phyloP scores from a whole-genome alignment of 1,139 yeast genomes.

The Yamadazyma songkhlaensis region DNA sequence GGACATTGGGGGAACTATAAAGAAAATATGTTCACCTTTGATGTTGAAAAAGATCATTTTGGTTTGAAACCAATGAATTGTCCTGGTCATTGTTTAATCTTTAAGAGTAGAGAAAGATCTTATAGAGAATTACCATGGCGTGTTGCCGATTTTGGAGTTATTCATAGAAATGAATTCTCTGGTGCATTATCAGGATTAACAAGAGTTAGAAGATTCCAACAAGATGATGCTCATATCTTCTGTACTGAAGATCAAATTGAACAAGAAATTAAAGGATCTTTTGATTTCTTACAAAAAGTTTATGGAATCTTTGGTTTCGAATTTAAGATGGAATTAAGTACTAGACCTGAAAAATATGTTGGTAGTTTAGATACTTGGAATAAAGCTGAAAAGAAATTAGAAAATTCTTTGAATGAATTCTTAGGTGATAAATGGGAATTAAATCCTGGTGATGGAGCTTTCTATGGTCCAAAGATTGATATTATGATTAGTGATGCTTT shows the following conservation, averaged over 20 bases:
- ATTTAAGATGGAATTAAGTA: conserved; percentile 85
- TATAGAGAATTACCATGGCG: conserved; percentile 95
- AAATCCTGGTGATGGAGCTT: conserved; percentile 97
- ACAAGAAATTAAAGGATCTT: conserved; percentile 72
- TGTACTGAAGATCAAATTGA: conserved; percentile 88
- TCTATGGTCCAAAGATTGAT: conserved; percentile 98
- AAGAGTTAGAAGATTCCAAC: conserved; percentile 96
- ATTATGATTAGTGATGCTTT: conserved; percentile 88
- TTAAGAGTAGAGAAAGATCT: conserved; percentile 83
- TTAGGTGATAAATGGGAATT: conserved; percentile 82
- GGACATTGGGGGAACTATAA: conserved; percentile 98
- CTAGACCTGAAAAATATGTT: conserved; percentile 90
- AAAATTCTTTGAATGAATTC: conserved; percentile 63
- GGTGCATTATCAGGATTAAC: conserved; percentile 87
- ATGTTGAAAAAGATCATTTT: conserved; percentile 83
- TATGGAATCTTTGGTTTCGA: conserved; percentile 87
- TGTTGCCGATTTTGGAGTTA: conserved; percentile 92
- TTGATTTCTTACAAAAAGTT: conserved; percentile 74
- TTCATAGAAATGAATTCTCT: conserved; percentile 93
- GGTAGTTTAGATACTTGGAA: conserved; percentile 90
- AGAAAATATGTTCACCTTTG: conserved; percentile 96
- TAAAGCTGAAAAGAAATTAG: conserved; percentile 76
- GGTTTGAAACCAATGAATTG: conserved; percentile 98
- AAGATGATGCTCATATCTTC: conserved; percentile 98
- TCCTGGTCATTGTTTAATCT: conserved; percentile 95